Evolutionary conservation across 1,284 basidiomycete species (phyloP).

Genomic region (Cutaneotrichosporon dermatis): DNA sequence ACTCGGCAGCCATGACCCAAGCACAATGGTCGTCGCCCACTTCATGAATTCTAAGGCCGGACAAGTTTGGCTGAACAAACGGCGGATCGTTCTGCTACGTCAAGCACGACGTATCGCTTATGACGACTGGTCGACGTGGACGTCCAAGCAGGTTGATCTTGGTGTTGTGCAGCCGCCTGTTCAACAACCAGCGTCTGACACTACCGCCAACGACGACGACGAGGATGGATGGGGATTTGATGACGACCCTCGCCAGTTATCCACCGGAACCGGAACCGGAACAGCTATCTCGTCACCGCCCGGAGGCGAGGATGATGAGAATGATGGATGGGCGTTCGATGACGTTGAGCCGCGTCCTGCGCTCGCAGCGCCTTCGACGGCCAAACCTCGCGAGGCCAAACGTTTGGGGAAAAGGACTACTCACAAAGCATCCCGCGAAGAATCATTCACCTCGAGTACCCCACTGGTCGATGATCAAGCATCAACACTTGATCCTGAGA

Average conservation of each 20-base stretch:
- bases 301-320: conserved; percentile 12
- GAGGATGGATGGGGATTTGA: conserved; percentile 34
- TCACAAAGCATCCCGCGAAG: not conserved
- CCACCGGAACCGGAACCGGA: not conserved
- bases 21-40: conserved; percentile 11
- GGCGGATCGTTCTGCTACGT: conserved; percentile 11
- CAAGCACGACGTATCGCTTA: not conserved
- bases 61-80: conserved; percentile 28
- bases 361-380: not conserved
- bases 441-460: too few species aligned
- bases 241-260: conserved; percentile 8
- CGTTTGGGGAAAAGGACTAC: not conserved
- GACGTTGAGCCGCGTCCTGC: conserved; percentile 3
- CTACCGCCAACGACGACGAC: not conserved
- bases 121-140: not conserved
- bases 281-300: too few species aligned
- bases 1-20: not conserved
- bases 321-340: conserved; percentile 49
- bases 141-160: not conserved
- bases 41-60: conserved; percentile 53
- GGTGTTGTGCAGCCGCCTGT: too few species aligned
- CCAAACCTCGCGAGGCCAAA: conserved; percentile 1
- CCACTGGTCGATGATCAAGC: too few species aligned
- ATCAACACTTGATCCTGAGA: too few species aligned
- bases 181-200: not conserved